phyloP scores from a whole-genome alignment of 139 green algal genomes.

The Gonium pectorale region DNA sequence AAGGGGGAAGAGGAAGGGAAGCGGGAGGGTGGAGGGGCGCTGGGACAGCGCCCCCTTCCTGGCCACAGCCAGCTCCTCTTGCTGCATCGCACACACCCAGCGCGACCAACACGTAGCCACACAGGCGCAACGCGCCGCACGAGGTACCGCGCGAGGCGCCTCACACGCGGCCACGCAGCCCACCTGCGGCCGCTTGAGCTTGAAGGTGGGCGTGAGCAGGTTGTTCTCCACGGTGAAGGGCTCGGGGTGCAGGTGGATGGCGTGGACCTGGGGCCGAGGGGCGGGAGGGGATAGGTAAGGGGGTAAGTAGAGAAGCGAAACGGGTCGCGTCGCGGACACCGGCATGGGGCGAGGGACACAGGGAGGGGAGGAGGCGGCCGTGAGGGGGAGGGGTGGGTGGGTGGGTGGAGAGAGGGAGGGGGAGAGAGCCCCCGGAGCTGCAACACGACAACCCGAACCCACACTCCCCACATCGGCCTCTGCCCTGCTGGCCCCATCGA shows the following conservation, averaged over 20 bases:
- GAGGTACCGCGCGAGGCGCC: too few relatives aligned
- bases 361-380: too few relatives aligned
- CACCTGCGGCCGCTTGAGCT: slow-evolving; percentile 76
- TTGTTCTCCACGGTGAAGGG: slow-evolving; percentile 93
- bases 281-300: background rate
- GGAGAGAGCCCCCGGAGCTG: too few relatives aligned
- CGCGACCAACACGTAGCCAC: too few relatives aligned
- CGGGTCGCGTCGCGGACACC: background rate
- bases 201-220: slow-evolving; percentile 92
- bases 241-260: slow-evolving; percentile 83
- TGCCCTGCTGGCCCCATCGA: too few relatives aligned
- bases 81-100: too few relatives aligned
- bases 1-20: background rate
- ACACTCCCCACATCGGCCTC: too few relatives aligned
- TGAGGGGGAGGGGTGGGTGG: background rate
- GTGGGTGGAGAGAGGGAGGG: background rate
- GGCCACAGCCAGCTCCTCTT: too few relatives aligned
- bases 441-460: too few relatives aligned
- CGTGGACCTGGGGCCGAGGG: slow-evolving; percentile 64
- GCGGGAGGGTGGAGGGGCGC: background rate
- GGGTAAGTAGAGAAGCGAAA: background rate
- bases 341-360: background rate
- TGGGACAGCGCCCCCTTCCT: too few relatives aligned
- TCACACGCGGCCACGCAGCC: background rate
- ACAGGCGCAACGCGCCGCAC: too few relatives aligned